Conservation (phyloP, 2,329 filamentous ascomycete genomes). For the Botrytis sinoallii region DNA sequence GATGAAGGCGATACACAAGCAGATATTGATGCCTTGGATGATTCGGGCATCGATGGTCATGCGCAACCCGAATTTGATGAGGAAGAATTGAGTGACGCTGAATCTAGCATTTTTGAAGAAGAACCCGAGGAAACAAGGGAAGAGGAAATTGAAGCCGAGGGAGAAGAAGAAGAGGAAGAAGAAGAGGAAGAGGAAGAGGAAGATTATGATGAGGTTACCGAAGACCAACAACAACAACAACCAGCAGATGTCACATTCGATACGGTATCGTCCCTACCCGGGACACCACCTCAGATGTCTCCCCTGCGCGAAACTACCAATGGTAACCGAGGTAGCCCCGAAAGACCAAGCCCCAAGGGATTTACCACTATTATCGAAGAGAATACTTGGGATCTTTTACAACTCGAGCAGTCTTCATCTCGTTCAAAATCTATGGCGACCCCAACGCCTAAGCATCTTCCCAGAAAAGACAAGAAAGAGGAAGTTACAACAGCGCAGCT, state of each 20-base stretch:
- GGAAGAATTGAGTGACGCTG: constrained; percentile 25
- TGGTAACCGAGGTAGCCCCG: constrained; percentile 27
- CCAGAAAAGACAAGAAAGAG: constrained; percentile 18
- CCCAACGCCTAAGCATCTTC: constrained; percentile 26
- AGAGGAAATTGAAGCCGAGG: constrained; percentile 33
- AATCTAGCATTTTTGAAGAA: constrained; percentile 49
- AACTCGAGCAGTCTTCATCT: constrained; percentile 39
- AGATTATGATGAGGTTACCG: constrained; percentile 25
- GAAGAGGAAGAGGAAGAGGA: constrained; percentile 38
- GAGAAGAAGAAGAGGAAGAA: constrained; percentile 50
- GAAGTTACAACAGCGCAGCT: neutral
- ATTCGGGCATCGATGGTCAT: constrained; percentile 25
- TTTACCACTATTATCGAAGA: constrained; percentile 50
- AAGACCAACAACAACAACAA: constrained; percentile 30
- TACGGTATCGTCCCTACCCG: constrained; percentile 30
- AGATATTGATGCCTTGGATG: constrained; percentile 39
- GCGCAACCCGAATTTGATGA: constrained; percentile 34
- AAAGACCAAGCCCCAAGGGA: constrained; percentile 39
- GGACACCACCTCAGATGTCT: constrained; percentile 39
- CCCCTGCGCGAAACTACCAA: constrained; percentile 44
- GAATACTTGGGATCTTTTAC: constrained; percentile 44
- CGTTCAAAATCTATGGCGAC: constrained; percentile 35
- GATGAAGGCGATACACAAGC: constrained; percentile 37
- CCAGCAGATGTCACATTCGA: constrained; percentile 30
- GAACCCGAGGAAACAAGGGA: constrained; percentile 39